Base-by-base conservation (phyloP, 768 basidiomycete species). In the Trametes cubensis region DNA sequence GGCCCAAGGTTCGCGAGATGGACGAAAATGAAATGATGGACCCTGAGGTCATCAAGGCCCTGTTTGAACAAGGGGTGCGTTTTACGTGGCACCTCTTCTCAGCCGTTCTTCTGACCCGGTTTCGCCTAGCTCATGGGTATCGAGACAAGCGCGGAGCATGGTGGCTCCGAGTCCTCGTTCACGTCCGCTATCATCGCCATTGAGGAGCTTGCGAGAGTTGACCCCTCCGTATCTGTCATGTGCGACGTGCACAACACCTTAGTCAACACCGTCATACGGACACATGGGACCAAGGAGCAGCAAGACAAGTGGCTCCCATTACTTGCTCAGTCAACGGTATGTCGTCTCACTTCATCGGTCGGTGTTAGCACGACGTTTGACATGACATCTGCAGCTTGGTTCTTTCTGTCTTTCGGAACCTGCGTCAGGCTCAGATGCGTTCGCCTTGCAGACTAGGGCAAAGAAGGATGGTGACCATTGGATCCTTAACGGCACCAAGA, bases 171-270 rank as follows among this genome's bases (percentile, higher is more conserved):
- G 69, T 89, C 85, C 30, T 94, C 93, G 2, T 99, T 99, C 76
- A 97, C 90, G 0, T 87, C 93, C 1, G 95, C 97, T 20, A 93
- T 99, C 68, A 94, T 99, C 67, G 92, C 88, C 21, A 95, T 99
- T 47, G 97, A 99, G 69, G 97, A 99, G 73, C 88, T 99, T 28
- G 96, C 97, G 38, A 95, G 92, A 70, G 81, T 98, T 40, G 97
- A 99, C 73, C 94, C 97, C 0, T 92, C 92, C 3, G 96, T 99
- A 17, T 97, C 95, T 4, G 97, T 98, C 26, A 77, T 96, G 74
- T 95, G 93, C 67, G 97, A 99, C 71, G 97, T 99, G 4, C 97
- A 99, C 81, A 98, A 98, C 74, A 99, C 97, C 14, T 86, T 99
- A 41, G 93, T 98, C 66, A 96, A 98, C 78, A 97, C 96, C 39